These are phyloP conservation scores for Daphne laureola DNA, from an alignment of 441 rosid genomes.

Conservation along the genomic window DNA sequence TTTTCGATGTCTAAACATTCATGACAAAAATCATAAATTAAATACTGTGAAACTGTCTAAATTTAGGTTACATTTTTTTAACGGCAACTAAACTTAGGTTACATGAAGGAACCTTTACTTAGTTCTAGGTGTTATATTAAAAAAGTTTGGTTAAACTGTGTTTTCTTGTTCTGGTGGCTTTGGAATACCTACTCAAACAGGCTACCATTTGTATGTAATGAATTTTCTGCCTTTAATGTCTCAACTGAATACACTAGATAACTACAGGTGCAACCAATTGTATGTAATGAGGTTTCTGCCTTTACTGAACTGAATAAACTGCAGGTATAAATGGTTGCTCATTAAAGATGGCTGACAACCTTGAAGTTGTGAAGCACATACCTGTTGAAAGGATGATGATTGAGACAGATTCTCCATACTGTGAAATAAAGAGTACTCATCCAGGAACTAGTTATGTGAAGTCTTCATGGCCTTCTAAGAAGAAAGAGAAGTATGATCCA, in stretches of 20 bases:
- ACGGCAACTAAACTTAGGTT: background rate
- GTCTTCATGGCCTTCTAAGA: constrained; percentile 79
- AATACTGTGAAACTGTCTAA: too few species aligned
- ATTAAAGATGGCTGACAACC: constrained; percentile 69
- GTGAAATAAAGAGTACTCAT: constrained; percentile 81
- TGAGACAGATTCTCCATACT: constrained; percentile 96
- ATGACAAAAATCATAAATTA: too few species aligned
- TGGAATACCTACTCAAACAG: too few species aligned
- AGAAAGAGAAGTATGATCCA: constrained; percentile 82
- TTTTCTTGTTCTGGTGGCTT: too few species aligned
- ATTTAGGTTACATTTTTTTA: background rate
- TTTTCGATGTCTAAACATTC: too few species aligned
- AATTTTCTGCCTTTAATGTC: too few species aligned
- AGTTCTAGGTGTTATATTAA: too few species aligned
- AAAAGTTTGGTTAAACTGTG: too few species aligned
- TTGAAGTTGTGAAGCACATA: constrained; percentile 63
- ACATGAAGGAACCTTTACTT: too few species aligned
- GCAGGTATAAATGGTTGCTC: constrained; percentile 96
- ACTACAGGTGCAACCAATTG: too few species aligned
- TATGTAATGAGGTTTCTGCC: too few species aligned
- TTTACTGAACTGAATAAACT: background rate
- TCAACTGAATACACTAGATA: background rate
- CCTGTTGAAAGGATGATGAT: constrained; percentile 92
- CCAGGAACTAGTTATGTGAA: constrained; percentile 65
- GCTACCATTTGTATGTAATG: too few species aligned